Conservation (phyloP, 73 alveolate genomes). For the Uronychia binucleata region DNA sequence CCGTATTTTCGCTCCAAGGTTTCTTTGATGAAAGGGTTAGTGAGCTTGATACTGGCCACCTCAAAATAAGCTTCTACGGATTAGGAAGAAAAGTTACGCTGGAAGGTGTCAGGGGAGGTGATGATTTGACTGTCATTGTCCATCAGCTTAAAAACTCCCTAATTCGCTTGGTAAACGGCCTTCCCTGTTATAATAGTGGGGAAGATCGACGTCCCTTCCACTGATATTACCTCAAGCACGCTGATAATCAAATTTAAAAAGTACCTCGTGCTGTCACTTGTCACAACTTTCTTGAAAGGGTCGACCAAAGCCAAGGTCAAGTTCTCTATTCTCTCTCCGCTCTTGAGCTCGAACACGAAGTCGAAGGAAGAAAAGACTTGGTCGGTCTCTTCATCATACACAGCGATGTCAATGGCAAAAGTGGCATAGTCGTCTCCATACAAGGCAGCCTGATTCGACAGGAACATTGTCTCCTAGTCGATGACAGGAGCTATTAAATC, state of each 20-base stretch:
- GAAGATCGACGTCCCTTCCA: background rate
- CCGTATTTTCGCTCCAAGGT: background rate
- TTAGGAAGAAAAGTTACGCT: background rate
- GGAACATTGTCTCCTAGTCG: background rate
- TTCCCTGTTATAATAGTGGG: background rate
- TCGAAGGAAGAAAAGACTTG: background rate
- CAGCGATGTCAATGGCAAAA: background rate
- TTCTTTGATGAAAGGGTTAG: background rate
- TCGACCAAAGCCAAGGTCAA: background rate
- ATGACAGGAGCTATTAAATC: background rate
- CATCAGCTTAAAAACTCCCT: background rate
- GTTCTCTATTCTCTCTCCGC: background rate
- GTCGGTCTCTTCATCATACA: background rate
- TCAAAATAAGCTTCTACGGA: background rate
- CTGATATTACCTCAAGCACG: background rate
- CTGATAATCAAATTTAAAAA: background rate
- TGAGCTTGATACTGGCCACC: background rate
- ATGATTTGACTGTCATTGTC: background rate
- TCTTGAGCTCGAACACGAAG: background rate
- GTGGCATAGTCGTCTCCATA: background rate
- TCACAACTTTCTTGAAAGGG: background rate
- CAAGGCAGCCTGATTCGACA: background rate
- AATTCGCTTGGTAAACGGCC: background rate
- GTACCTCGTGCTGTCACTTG: background rate
- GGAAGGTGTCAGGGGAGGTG: background rate